A percentile compares a stretch with the other conserved stretches of the same genome.
phyloP scores from a whole-genome alignment of 495 filamentous ascomycete species.

The Neurospora hispaniola region DNA sequence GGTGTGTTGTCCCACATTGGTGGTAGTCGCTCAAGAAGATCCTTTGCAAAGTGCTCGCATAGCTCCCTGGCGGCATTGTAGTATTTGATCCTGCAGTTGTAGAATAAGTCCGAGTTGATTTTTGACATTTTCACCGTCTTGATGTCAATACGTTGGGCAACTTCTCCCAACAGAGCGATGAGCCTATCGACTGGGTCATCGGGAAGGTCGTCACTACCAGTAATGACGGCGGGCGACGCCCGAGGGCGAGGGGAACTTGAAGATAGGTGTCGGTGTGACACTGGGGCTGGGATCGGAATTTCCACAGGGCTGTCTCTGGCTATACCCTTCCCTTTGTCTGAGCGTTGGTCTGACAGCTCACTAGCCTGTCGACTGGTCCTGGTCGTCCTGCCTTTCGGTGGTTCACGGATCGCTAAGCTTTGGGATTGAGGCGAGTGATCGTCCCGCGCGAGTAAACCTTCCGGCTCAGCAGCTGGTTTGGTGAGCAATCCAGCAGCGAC shows the following conservation, averaged over 20 bases:
- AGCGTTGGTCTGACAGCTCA: neutral
- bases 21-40: neutral
- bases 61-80: conserved; percentile 7
- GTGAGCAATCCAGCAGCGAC: conserved; percentile 3
- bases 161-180: conserved; percentile 7
- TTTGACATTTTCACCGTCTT: conserved; percentile 3
- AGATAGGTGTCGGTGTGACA: neutral
- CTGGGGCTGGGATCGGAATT: neutral
- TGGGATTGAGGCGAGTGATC: neutral
- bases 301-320: neutral
- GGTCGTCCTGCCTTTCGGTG: conserved; percentile 6
- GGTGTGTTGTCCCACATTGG: neutral
- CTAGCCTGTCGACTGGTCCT: conserved; percentile 4
- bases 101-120: conserved; percentile 16
- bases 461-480: neutral
- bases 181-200: conserved; percentile 8
- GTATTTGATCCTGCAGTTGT: conserved; percentile 23
- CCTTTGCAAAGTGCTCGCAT: neutral
- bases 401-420: neutral
- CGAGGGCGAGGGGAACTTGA: neutral
- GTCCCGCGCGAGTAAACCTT: neutral
- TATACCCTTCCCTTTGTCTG: conserved; percentile 5
- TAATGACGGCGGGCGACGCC: neutral
- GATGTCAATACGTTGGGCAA: conserved; percentile 6
- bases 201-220: neutral